phyloP scores from a whole-genome alignment of 139 green algal species.

The Deuterostichococcus epilithicus region DNA sequence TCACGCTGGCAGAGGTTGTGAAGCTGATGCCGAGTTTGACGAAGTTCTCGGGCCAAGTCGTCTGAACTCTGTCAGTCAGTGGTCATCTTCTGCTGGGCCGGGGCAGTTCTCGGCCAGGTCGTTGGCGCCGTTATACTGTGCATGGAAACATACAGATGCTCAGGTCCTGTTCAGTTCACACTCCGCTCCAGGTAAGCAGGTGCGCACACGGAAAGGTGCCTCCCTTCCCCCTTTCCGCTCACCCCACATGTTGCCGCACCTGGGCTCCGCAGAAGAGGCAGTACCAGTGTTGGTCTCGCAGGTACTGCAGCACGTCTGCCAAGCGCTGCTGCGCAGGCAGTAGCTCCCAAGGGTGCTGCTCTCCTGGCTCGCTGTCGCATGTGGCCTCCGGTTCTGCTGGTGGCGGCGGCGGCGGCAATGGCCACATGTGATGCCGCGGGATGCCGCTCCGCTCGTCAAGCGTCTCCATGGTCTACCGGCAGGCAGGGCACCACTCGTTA shows the following conservation, averaged over 20 bases:
- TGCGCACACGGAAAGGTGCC: not conserved
- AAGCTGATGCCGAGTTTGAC: no score
- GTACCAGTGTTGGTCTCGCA: constrained; percentile 25
- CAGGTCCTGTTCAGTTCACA: not conserved
- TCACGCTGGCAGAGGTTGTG: no score
- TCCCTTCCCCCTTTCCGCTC: no score
- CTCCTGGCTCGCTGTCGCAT: not conserved
- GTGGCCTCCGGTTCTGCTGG: not conserved
- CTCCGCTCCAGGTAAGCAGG: no score
- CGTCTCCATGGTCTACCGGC: constrained; percentile 21
- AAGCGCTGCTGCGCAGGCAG: constrained; percentile 17
- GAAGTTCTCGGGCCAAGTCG: no score
- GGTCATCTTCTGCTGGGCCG: constrained; percentile 24
- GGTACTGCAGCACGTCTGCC: constrained; percentile 14
- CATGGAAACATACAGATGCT: not conserved
- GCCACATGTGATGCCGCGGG: constrained; percentile 16
- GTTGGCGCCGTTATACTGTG: constrained; percentile 12
- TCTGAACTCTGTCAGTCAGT: no score
- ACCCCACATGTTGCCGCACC: no score
- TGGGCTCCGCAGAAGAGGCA: constrained; percentile 38
- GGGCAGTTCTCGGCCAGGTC: constrained; percentile 25
- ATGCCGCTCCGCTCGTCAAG: constrained; percentile 26
- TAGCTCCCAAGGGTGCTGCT: constrained; percentile 12
- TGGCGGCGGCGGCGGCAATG: not conserved
- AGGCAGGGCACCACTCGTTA: not conserved